Conservation (phyloP, 2,329 filamentous ascomycete genomes). For the Sporothrix variecibatus region DNA sequence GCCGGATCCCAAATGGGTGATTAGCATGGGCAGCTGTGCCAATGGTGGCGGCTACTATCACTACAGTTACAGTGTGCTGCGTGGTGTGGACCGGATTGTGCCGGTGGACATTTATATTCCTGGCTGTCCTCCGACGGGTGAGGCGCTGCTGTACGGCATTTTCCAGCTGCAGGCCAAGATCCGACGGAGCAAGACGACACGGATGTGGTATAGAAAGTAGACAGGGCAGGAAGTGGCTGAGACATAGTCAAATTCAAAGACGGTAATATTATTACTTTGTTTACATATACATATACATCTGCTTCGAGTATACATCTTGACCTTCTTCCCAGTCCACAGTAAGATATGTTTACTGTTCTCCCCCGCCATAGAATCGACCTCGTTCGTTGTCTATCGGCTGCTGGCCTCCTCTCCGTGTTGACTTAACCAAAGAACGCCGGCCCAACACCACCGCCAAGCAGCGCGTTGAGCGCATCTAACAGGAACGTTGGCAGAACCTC, state of each 20-base stretch:
- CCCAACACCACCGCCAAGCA: conserved; percentile 16
- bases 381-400: not conserved
- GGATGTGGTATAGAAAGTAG: conserved; percentile 54
- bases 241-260: not conserved
- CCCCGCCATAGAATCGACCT: too few relatives aligned
- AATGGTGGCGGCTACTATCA: conserved; percentile 74
- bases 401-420: not conserved
- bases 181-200: conserved; percentile 48
- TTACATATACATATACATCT: not conserved
- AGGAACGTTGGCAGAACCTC: not conserved
- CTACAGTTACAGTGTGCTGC: conserved; percentile 67
- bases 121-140: conserved; percentile 45
- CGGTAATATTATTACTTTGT: not conserved
- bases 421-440: conserved; percentile 10
- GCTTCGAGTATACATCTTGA: not conserved
- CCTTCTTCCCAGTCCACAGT: too few relatives aligned
- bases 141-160: conserved; percentile 55
- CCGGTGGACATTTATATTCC: conserved; percentile 66
- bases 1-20: conserved; percentile 86
- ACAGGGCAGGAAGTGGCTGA: too few relatives aligned
- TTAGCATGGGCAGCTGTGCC: conserved; percentile 70
- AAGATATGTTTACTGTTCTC: too few relatives aligned
- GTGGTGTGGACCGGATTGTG: conserved; percentile 65
- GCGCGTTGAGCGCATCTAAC: not conserved
- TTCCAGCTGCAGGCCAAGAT: conserved; percentile 72